These are phyloP conservation scores for Penicillium sp. DNA, from an alignment of 2,329 filamentous ascomycete species.

Conservation along the genomic window DNA sequence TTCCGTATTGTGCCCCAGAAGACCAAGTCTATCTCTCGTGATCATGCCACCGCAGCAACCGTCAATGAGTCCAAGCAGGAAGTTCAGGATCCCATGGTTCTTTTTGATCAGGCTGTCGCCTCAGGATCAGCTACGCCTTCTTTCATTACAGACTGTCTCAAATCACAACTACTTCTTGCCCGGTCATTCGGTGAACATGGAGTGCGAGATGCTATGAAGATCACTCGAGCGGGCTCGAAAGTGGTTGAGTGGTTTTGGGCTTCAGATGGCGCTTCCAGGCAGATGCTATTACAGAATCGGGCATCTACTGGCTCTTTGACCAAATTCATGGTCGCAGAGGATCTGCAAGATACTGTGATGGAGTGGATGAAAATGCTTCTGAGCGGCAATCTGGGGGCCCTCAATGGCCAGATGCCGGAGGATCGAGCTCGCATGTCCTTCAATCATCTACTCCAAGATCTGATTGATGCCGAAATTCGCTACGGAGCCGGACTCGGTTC, in stretches of 20 bases:
- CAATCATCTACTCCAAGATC: constrained; percentile 34
- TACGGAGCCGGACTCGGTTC: constrained; percentile 40
- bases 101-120: constrained; percentile 46
- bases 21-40: constrained; percentile 21
- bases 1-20: constrained; percentile 44
- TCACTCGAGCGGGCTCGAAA: constrained; percentile 39
- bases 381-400: constrained; percentile 32
- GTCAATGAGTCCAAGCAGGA: constrained; percentile 26
- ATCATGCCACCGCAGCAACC: constrained; percentile 18
- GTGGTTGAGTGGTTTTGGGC: constrained; percentile 47
- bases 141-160: constrained; percentile 36
- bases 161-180: constrained; percentile 38
- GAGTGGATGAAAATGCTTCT: constrained; percentile 42
- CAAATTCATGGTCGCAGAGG: constrained; percentile 47
- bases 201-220: constrained; percentile 36
- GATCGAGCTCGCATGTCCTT: constrained; percentile 28
- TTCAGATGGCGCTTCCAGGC: constrained; percentile 37
- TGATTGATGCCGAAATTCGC: constrained; percentile 39
- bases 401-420: constrained; percentile 30
- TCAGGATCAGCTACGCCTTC: constrained; percentile 38
- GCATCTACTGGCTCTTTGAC: constrained; percentile 32
- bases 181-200: constrained; percentile 26
- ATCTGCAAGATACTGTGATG: constrained; percentile 38
- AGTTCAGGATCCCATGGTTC: constrained; percentile 38
- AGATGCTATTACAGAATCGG: constrained; percentile 37